These are phyloP conservation scores for Fusarium sp. DNA, from an alignment of 2,329 filamentous ascomycete genomes.

Conservation along the genomic window DNA sequence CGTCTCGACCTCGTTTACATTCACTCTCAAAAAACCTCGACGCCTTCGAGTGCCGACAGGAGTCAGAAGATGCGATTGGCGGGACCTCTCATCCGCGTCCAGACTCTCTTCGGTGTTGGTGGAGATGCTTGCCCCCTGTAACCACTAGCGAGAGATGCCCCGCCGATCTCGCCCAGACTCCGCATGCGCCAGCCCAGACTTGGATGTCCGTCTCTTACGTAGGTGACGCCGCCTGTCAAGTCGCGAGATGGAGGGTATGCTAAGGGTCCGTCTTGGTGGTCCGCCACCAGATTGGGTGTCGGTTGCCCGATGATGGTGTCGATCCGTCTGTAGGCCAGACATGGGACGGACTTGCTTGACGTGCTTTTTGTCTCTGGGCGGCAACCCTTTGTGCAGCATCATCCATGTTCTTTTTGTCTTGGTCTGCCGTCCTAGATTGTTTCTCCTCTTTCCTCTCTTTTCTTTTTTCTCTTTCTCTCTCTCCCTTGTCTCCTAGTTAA, in stretches of 20 bases:
- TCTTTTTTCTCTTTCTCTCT: background rate
- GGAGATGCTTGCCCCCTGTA: background rate
- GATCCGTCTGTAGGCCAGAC: background rate
- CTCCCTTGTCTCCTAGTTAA: background rate
- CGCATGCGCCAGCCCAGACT: background rate
- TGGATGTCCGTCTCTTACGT: constrained; percentile 6
- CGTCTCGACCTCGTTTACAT: background rate
- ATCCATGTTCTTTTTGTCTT: background rate
- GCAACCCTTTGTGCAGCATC: background rate
- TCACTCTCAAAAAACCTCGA: background rate
- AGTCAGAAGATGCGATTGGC: constrained; percentile 7
- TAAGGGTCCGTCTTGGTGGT: background rate
- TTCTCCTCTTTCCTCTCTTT: background rate
- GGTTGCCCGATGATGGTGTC: background rate
- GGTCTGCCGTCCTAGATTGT: background rate
- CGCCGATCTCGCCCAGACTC: constrained; percentile 19
- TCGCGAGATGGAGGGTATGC: background rate
- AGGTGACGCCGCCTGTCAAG: constrained; percentile 3
- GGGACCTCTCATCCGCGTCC: background rate
- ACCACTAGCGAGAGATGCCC: background rate
- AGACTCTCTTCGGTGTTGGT: constrained; percentile 12
- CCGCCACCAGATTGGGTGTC: constrained; percentile 11
- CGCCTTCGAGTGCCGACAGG: background rate
- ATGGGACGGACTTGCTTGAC: background rate
- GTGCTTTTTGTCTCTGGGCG: background rate